A percentile compares a stretch with the other conserved stretches of the same genome.
These are phyloP conservation scores for Penicillium crustosum DNA, from an alignment of 2,329 filamentous ascomycete genomes.

Conservation along the genomic window DNA sequence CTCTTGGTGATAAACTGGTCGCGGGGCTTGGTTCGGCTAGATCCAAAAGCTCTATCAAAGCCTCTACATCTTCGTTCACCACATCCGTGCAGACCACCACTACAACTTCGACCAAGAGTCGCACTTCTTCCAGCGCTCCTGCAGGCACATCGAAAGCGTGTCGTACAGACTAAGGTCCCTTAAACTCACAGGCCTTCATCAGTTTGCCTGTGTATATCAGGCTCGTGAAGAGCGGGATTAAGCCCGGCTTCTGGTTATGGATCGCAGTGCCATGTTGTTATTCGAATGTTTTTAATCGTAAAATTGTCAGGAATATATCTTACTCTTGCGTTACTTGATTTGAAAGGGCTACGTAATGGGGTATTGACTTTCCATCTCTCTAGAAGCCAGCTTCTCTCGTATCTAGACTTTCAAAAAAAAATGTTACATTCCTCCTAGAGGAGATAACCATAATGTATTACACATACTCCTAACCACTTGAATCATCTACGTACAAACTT, in stretches of 20 bases:
- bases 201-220: background rate
- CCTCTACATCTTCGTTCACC: background rate
- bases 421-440: no score
- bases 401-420: no score
- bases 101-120: background rate
- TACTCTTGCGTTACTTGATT: background rate
- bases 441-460: no score
- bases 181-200: background rate
- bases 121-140: background rate
- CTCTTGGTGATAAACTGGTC: constrained; percentile 56
- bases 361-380: background rate
- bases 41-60: background rate
- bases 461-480: no score
- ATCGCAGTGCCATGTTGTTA: background rate
- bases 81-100: background rate
- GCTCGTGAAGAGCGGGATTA: background rate
- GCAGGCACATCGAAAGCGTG: background rate
- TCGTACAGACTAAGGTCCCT: background rate
- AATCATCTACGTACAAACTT: no score
- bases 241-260: background rate
- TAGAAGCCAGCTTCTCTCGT: no score
- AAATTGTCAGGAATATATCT: background rate
- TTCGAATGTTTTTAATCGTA: background rate
- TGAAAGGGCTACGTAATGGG: background rate
- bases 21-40: constrained; percentile 11